Base-by-base conservation (phyloP, 73 alveolate genomes). In the Paraurostyla sp. region DNA sequence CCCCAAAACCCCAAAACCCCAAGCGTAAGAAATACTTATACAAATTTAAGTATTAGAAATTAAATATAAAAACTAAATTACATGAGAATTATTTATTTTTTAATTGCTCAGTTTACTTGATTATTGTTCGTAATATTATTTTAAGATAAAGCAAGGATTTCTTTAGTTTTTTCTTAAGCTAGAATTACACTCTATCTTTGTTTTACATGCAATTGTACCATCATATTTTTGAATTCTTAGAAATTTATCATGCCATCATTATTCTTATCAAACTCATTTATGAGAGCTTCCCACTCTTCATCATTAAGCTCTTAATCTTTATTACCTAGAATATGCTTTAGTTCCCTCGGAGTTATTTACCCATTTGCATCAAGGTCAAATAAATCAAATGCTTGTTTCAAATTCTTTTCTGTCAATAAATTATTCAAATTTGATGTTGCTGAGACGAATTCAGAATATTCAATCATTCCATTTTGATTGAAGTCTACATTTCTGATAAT, bases 221-320 rank as follows among this genome's bases (percentile, higher is more conserved):
- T 83, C 92, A 83, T 83, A 11, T 50, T 29, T 56, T 89, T 89
- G 80, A 89, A 89, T 49, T 89, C 95, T 9, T 81, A 86, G 38
- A 89, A 80, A 59, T 89, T 71, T 9, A 89, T 89, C 88, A 76
- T 42, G 1, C 95, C 95, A 89, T 89, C 95, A n/a, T 36, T 29
- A 49, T 89, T 65, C 23, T 59, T 41, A 38, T 89, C 95, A n/a
- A 89, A 91, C 15, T 89, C 92, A 13, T 54, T 62, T 9, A 89
- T 83, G 41, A 89, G 52, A 0, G 27, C 4, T 54, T 85, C 88
- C 93, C 93, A 85, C 7, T 85, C 81, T 22, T 85, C 93, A 71
- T 85, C 93, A 11, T 65, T 29, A 23, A 85, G 25, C 9, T 85
- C 83, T 52, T 16, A 33, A 35, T 85, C 54, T 43, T 75, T 75